Conservation (phyloP, 1,139 yeast genomes). For the Komagataea norvegica region DNA sequence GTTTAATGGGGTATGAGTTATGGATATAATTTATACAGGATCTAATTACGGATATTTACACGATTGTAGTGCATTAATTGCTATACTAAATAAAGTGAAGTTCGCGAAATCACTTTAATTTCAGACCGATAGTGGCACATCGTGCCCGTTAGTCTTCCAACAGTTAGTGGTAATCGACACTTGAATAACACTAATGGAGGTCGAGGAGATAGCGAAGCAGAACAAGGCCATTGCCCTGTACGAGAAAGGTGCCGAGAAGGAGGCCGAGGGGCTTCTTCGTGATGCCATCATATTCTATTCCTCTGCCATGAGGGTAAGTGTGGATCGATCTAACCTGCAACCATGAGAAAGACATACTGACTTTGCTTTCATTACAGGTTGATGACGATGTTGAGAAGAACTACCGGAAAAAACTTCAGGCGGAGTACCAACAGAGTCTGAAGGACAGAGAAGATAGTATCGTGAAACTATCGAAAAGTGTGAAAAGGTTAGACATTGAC, state of each 20-base stretch:
- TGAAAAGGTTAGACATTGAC: conserved; percentile 28
- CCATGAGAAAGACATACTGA: neutral
- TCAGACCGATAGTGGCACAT: no score
- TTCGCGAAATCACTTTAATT: no score
- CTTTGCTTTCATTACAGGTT: conserved; percentile 26
- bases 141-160: no score
- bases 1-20: neutral
- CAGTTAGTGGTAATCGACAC: no score
- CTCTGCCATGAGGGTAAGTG: conserved; percentile 51
- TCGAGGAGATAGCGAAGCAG: conserved; percentile 14
- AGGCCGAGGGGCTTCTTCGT: conserved; percentile 66
- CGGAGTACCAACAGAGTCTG: conserved; percentile 26
- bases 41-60: no score
- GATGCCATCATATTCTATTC: conserved; percentile 78
- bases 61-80: no score
- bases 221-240: conserved; percentile 53
- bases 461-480: conserved; percentile 26
- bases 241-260: conserved; percentile 69
- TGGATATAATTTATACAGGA: neutral
- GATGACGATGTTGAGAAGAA: conserved; percentile 65
- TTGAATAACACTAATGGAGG: conserved; percentile 10
- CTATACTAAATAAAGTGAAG: no score
- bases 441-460: conserved; percentile 16
- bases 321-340: neutral
- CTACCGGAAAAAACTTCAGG: conserved; percentile 50